Evolutionary conservation across 2,329 filamentous ascomycete genomes (phyloP), one percentile per base, ranked within the genome.

Genomic region (Cryphonectria nitschkei): DNA sequence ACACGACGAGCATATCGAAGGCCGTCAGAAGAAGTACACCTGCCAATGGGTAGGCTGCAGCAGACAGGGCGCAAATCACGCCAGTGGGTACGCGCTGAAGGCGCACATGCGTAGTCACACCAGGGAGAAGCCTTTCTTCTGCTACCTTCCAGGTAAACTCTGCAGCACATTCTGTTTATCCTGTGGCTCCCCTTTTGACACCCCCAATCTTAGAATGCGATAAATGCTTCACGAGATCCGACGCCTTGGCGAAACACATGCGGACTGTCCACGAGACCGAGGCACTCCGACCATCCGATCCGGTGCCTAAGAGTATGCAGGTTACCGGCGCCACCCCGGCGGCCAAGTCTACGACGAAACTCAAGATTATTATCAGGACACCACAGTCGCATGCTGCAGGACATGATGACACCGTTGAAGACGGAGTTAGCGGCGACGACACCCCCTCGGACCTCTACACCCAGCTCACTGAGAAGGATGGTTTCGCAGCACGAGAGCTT

Each of bases 81-180:
- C 95, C 1, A 97, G 94, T 77, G 96, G 94, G 2, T 99, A 99
- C 82, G 96, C 96, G 5, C 84, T 99, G 74, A 95, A 97, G 80
- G 96, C 96, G 13, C 96, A 99, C 79, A 97, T 99, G 95, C 88
- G 96, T 76, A 98, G 95, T 79, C 96, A 99, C 80, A 99, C 96
- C 1, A 89, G 96, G 78, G 96, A 99, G 85, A 99, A 99, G 83
- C 96, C 96, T 0, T 98, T 98, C 79, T 98, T 97, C 83, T 99
- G 96, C 81, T 93, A 94, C 41, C 82, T 99, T 56, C 96, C 96
- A 70, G 95, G 95, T 97, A 86, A 74, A 86, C 75, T 43, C 43
- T 52, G 26, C 14, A 58, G 16, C 5, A 13, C 67, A 50, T 34
- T 16, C 37, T 11, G 8, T 39, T 39, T 8, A 32, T 37, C 11